phyloP scores from a whole-genome alignment of 345 rosid species.

The Brassica rapa region DNA sequence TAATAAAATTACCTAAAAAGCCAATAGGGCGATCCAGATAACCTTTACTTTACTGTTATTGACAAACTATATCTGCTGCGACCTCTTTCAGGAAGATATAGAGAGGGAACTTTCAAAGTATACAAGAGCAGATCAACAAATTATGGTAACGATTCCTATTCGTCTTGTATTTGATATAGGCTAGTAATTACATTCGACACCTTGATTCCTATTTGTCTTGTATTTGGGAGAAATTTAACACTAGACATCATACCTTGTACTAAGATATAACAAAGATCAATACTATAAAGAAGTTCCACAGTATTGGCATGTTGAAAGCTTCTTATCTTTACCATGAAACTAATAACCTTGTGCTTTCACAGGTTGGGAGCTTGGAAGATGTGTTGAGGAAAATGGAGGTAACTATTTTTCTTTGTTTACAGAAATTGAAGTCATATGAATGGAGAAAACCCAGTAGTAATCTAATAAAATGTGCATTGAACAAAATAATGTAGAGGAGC shows the following conservation, averaged over 20 bases:
- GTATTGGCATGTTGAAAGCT: neutral
- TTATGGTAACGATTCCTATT: slow-evolving; percentile 58
- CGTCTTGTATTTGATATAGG: neutral
- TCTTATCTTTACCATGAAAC: slow-evolving; percentile 13
- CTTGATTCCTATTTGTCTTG: neutral
- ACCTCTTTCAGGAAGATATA: slow-evolving; percentile 69
- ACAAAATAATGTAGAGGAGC: slow-evolving; percentile 50
- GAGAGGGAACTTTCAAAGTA: slow-evolving; percentile 79
- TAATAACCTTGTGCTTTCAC: slow-evolving; percentile 27
- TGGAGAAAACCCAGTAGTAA: neutral
- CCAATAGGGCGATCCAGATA: neutral
- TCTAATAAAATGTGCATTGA: slow-evolving; percentile 15
- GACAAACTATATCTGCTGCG: neutral
- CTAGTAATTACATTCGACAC: neutral
- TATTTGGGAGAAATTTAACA: neutral
- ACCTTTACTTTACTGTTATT: neutral
- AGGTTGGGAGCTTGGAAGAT: slow-evolving; percentile 96
- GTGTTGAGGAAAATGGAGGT: slow-evolving; percentile 96
- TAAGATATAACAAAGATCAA: neutral
- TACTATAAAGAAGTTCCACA: neutral
- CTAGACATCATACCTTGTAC: neutral
- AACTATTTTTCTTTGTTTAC: too few species aligned
- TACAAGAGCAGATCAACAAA: slow-evolving; percentile 75
- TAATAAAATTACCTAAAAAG: neutral
- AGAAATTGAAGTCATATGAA: too few species aligned